Conservation (phyloP, 495 filamentous ascomycete species). For the Pyronema domesticum region DNA sequence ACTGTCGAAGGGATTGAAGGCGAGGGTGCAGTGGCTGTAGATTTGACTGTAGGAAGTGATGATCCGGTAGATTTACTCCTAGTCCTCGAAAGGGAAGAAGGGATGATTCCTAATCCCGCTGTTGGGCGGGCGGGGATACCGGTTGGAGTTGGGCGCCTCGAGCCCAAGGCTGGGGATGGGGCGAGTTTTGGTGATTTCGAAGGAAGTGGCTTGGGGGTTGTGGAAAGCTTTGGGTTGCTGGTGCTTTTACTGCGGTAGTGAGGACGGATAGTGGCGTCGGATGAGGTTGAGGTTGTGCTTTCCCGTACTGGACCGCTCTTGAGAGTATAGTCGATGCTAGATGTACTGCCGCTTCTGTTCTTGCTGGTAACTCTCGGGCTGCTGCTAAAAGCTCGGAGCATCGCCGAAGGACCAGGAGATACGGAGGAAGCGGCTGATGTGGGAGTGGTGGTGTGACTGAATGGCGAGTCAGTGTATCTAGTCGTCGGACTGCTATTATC, state of each 20-base stretch:
- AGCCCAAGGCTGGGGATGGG: constrained; percentile 8
- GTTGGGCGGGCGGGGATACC: no score
- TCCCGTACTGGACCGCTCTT: constrained; percentile 8
- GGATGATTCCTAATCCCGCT: no score
- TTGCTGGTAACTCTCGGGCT: constrained; percentile 32
- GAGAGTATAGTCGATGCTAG: constrained; percentile 5
- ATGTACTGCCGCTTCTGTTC: constrained; percentile 10
- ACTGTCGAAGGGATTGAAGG: neutral
- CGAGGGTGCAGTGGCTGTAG: neutral
- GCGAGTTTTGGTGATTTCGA: constrained; percentile 14
- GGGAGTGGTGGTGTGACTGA: constrained; percentile 80
- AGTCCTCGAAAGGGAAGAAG: constrained; percentile 14
- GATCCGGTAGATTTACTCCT: constrained; percentile 16
- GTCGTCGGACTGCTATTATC: constrained; percentile 75
- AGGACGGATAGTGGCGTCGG: constrained; percentile 1
- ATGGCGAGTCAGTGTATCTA: constrained; percentile 82
- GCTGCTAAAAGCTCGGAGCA: constrained; percentile 50
- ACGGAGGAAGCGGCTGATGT: constrained; percentile 84
- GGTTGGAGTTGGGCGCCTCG: no score
- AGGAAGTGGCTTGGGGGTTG: constrained; percentile 9
- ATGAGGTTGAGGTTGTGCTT: constrained; percentile 6
- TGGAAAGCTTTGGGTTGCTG: constrained; percentile 2
- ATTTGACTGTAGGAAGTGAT: neutral
- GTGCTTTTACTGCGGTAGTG: constrained; percentile 7
- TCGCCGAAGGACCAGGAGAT: constrained; percentile 54